These are phyloP conservation scores for Pinus tabuliformis DNA, from an alignment of 75 land plant species.

Conservation along the genomic window DNA sequence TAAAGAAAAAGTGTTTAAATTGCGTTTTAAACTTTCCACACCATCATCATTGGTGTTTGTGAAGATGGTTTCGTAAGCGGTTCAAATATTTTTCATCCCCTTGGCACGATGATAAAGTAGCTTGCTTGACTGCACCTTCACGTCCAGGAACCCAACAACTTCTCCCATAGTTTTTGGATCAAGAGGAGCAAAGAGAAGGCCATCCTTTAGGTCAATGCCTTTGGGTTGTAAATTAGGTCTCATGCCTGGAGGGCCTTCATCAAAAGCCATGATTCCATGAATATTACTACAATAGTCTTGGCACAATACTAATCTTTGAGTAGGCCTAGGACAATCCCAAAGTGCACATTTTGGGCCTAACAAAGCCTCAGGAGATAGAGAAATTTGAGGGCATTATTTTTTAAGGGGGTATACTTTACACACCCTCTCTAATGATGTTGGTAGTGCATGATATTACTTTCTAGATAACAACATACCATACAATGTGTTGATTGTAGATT, in stretches of 20 bases:
- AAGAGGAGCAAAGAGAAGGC: conserved; percentile 82
- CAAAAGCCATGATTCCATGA: conserved; percentile 69
- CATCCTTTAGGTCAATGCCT: conserved; percentile 92
- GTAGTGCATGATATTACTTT: no score
- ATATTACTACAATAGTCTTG: conserved; percentile 76
- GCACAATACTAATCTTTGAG: conserved; percentile 55
- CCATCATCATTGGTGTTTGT: no score
- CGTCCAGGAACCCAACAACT: conserved; percentile 90
- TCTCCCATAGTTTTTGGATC: conserved; percentile 69
- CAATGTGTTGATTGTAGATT: no score
- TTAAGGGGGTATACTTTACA: no score
- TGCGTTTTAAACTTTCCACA: no score
- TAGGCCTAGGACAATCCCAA: conserved; percentile 91
- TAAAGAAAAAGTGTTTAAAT: no score
- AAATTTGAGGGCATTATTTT: conserved; percentile 18
- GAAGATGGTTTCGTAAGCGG: no score
- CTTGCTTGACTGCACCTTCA: conserved; percentile 56
- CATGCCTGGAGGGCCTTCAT: conserved; percentile 87
- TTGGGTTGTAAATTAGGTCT: conserved; percentile 79
- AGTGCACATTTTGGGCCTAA: conserved; percentile 85
- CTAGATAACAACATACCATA: no score
- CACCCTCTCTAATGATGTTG: no score
- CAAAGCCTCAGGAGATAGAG: conserved; percentile 68
- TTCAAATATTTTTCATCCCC: no score
- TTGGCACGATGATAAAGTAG: no score